Evolutionary conservation across 2,329 filamentous ascomycete species (phyloP).

Genomic region (Ceratocystis lukuohia): DNA sequence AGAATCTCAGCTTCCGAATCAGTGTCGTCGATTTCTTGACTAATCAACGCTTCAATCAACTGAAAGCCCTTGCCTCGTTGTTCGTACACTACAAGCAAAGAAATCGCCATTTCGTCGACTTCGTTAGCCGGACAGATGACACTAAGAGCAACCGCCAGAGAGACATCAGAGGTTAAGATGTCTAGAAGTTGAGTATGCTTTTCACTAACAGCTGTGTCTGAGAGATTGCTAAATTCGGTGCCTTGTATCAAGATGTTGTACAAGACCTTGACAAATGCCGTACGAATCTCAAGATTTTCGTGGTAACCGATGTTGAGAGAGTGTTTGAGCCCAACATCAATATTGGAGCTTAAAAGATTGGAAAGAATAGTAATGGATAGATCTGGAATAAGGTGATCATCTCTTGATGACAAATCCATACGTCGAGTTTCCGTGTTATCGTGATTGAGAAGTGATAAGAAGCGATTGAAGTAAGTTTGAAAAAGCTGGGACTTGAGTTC

Average conservation of each 20-base stretch:
- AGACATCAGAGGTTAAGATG: conserved; percentile 48
- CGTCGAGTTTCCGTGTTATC: conserved; percentile 28
- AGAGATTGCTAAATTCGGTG: conserved; percentile 56
- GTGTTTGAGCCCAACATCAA: conserved; percentile 57
- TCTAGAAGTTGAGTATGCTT: conserved; percentile 54
- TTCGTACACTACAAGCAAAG: conserved; percentile 56
- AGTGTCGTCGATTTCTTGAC: conserved; percentile 55
- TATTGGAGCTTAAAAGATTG: conserved; percentile 56
- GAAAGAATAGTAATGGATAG: conserved; percentile 54
- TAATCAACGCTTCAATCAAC: conserved; percentile 51
- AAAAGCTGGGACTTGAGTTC: conserved; percentile 60
- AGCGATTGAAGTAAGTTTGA: conserved; percentile 56
- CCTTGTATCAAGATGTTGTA: conserved; percentile 60
- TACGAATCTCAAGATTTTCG: conserved; percentile 55
- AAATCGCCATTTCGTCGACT: conserved; percentile 55
- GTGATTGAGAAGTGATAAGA: conserved; percentile 50
- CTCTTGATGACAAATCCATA: conserved; percentile 27
- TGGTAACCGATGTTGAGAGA: conserved; percentile 58
- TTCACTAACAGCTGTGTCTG: conserved; percentile 52
- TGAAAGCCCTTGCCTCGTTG: conserved; percentile 49
- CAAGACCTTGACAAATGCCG: conserved; percentile 55
- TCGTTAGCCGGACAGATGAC: conserved; percentile 53
- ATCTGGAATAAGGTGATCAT: conserved; percentile 46
- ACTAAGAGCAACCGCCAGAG: conserved; percentile 49
- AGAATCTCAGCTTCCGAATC: conserved; percentile 57